A percentile compares a stretch with the other conserved stretches of the same genome.
Evolutionary conservation across 2,329 filamentous ascomycete genomes (phyloP).

Genomic region (Neurospora sp.): DNA sequence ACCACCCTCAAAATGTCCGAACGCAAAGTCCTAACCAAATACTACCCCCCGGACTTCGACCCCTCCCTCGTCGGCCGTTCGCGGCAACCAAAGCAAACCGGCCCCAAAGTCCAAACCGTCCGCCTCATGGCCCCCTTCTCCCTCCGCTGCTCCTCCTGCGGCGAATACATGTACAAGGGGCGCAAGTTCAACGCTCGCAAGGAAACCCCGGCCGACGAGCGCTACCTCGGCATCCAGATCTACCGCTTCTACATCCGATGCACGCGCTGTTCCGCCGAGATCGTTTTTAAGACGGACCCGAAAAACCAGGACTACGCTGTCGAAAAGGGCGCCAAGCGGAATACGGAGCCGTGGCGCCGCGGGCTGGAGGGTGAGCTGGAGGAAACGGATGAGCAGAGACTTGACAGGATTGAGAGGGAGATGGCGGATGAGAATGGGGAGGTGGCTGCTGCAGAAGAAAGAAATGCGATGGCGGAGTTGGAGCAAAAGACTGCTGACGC

Average conservation of each 20-base stretch:
- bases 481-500: constrained; percentile 91
- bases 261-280: constrained; percentile 75
- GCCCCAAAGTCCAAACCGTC: constrained; percentile 76
- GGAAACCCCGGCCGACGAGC: constrained; percentile 78
- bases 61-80: constrained; percentile 62
- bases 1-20: constrained; percentile 28
- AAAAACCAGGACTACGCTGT: constrained; percentile 77
- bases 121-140: constrained; percentile 84
- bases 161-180: constrained; percentile 56
- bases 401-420: constrained; percentile 64
- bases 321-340: constrained; percentile 77
- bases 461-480: constrained; percentile 88
- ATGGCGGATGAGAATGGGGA: constrained; percentile 50
- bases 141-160: constrained; percentile 53
- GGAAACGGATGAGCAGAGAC: constrained; percentile 78
- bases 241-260: constrained; percentile 88
- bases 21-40: constrained; percentile 31
- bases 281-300: constrained; percentile 89
- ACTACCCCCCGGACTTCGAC: constrained; percentile 71
- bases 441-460: constrained; percentile 60
- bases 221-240: constrained; percentile 80
- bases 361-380: constrained; percentile 46
- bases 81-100: constrained; percentile 51
- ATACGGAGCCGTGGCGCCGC: constrained; percentile 83
- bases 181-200: constrained; percentile 95